Evolutionary conservation across 2,329 filamentous ascomycete species (phyloP), one percentile per base, ranked within the genome.

Genomic region (Sclerotinia sclerotiorum): DNA sequence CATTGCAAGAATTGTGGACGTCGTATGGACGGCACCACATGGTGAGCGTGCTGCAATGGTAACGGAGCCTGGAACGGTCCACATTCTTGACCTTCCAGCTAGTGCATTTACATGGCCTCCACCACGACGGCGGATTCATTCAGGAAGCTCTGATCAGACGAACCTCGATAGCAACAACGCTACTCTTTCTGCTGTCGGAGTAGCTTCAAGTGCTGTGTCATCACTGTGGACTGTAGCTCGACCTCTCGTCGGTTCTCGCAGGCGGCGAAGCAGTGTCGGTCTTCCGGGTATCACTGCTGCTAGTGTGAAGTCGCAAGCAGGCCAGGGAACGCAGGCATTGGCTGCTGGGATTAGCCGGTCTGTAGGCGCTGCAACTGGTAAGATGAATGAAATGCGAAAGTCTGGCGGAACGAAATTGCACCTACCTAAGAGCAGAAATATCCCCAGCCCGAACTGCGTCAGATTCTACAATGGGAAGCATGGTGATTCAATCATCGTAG

Each of bases 51-150:
- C 96, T 51, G 94, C 94, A 1, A 89, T 99, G 80, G 88, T 97
- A 35, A 98, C 95, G 0, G 93, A 97, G 75, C 91, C 94, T 73
- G 93, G 94, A n/a, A 99, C 95, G 11, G 89, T 97, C 15, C 95
- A 99, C 79, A 86, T 98, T 55, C 89, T 97, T 72, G 92, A 97
- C 73, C 87, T 98, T 79, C 93, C 93, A 11, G 84, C 87, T 57
- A 91, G 88, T 71, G 92, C 92, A 5, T 94, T 94, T 74, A 88
- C 91, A 72, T 97, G 94, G 94, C 94, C 67, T 27, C 67, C 94
- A 52, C 89, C 88, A 54, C 84, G 86, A 51, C 83, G 84, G 65
- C 81, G 67, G 51, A 32, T 64, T 61, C 27, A 71, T 11, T 62
- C 68, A 29, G 68, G 69, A 21, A 73, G 70, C 24, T 27, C 69